Conservation (phyloP, 257 asterid species). For the Solanum peruvianum region DNA sequence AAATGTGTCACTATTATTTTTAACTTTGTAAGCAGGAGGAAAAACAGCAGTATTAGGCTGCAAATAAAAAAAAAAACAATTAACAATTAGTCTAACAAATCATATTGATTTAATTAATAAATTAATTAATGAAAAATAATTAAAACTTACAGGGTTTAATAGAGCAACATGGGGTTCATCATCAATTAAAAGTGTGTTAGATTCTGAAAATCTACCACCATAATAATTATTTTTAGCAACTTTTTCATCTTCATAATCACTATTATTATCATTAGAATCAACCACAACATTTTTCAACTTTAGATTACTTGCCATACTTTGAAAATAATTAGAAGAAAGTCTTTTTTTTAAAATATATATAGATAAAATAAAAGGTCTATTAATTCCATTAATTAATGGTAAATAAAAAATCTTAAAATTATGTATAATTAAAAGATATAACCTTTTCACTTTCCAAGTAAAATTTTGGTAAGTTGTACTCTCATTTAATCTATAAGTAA, state of each 20-base stretch:
- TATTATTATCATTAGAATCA: not conserved
- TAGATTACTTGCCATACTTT: not conserved
- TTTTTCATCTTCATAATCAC: conserved; percentile 4
- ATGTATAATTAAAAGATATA: no score
- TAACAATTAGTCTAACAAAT: not conserved
- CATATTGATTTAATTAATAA: no score
- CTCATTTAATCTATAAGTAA: no score
- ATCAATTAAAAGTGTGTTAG: conserved; percentile 42
- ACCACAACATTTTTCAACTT: not conserved
- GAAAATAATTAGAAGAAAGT: no score
- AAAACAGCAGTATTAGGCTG: conserved; percentile 50
- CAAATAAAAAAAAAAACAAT: not conserved
- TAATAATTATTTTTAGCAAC: not conserved
- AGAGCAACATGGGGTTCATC: conserved; percentile 34
- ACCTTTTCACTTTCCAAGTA: no score
- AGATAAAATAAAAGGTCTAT: no score
- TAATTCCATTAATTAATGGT: no score
- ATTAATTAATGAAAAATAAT: no score
- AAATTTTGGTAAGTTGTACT: no score
- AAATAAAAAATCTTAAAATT: no score
- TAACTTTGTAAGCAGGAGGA: conserved; percentile 23
- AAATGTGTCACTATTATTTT: conserved; percentile 2
- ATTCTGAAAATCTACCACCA: conserved; percentile 22
- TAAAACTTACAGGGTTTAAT: conserved; percentile 29
- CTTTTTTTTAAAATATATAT: no score